Base-by-base conservation (phyloP, 2,329 filamentous ascomycete genomes). In the Saccharata proteae region DNA sequence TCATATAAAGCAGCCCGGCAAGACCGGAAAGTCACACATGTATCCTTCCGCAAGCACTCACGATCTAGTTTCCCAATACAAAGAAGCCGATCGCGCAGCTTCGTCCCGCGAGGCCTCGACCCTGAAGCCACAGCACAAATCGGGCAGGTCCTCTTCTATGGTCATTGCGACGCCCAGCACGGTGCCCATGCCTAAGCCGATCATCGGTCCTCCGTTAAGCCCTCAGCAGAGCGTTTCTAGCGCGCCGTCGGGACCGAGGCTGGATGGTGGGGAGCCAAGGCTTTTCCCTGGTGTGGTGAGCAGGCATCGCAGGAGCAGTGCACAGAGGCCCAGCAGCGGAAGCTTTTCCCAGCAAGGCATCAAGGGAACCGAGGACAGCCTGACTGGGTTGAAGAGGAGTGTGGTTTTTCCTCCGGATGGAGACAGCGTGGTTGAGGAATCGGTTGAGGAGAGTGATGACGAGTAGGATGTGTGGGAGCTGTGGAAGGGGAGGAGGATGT, bases 231-330 rank as follows among this genome's bases (percentile, higher is more conserved):
- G 38, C 2, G 39, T 50, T 5, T 44, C 49, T 4, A 38, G 43
- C 11, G 50, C 48, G 27, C 17, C 38, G 11, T 17, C 40, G 8
- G 42, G 38, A 9, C 37, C 48, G 6, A 40, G 46, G 5, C 39
- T 62, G 16, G 54, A 56, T 16, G 71, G 67, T 3, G 66, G 61
- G 29, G 78, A 83, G 50, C 80, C 78, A 8, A 69, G 65, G 39
- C 73, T 83, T 39, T 80, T 83, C 41, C 80, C 80, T 0, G 80
- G 80, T 0, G 67, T 85, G 18, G 67, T 84, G 8, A 61, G 58
- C 30, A 55, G 60, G 30, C 49, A 54, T 20, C 47, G 60, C 13
- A 49, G 57, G 24, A 51, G 51, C 27, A 49, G 46, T 33, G 32
- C 39, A 11, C 26, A 32, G 4, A 11, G 18, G 18, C 15, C 28